Evolutionary conservation across 495 filamentous ascomycete species (phyloP).

Genomic region (Umbilicaria muhlenbergii): DNA sequence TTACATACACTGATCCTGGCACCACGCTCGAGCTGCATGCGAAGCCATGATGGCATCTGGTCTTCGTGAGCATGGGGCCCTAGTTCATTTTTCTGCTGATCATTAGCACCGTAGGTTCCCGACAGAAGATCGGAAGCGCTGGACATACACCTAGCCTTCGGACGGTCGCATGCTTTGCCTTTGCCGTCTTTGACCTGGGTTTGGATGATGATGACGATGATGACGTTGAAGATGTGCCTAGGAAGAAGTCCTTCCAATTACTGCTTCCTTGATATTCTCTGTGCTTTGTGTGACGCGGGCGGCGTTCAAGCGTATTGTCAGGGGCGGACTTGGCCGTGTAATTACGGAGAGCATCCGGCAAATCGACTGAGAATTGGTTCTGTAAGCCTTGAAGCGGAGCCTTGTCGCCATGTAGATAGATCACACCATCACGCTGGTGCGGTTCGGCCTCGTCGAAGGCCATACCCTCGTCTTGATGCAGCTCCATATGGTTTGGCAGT

Average conservation of each 20-base stretch:
- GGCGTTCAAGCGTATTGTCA: background rate
- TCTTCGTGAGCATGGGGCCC: slow-evolving; percentile 79
- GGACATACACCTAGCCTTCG: slow-evolving; percentile 27
- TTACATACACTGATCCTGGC: slow-evolving; percentile 39
- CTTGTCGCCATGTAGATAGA: background rate
- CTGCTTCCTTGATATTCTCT: background rate
- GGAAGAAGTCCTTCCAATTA: slow-evolving; percentile 3
- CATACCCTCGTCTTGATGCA: slow-evolving; percentile 49
- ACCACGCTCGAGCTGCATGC: slow-evolving; percentile 47
- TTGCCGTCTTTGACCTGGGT: slow-evolving; percentile 8
- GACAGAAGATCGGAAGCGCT: background rate
- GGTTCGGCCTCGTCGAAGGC: slow-evolving; percentile 27
- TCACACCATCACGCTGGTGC: background rate
- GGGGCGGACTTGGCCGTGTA: background rate
- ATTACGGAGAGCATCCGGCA: slow-evolving; percentile 1
- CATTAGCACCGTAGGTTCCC: slow-evolving; percentile 10
- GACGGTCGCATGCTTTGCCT: background rate
- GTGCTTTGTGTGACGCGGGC: background rate
- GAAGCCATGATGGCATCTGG: slow-evolving; percentile 73
- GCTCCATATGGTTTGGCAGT: slow-evolving; percentile 55
- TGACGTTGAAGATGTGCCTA: background rate
- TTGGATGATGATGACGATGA: background rate
- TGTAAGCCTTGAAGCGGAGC: background rate
- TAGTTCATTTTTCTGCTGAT: slow-evolving; percentile 42
- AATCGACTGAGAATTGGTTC: background rate